Base-by-base conservation (phyloP, 2,329 filamentous ascomycete species). In the Penicillium sp. region DNA sequence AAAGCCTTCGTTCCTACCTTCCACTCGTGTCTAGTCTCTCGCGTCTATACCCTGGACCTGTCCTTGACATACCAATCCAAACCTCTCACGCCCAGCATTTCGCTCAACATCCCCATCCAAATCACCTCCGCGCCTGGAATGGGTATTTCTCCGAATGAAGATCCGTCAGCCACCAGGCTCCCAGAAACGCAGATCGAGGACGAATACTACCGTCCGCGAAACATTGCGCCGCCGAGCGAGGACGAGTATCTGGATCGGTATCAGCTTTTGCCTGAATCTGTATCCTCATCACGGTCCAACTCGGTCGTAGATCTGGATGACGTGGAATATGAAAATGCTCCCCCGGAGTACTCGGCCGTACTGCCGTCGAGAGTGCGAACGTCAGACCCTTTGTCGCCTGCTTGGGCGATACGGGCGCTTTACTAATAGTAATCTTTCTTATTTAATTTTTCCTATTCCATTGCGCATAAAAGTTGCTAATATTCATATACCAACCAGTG, bases 1-100 rank as follows among this genome's bases (percentile, higher is more conserved):
- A 87, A 86, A 63, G 74, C 79, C 24, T 87, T 87, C 67, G 73
- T 87, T 20, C 87, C 87, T 1, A 86, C 85, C 2, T 90, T 90
- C 72, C 84, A 89, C 73, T 80, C 81, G 40, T 90, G 87, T 68
- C 79, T 89, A 53, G 74, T 84, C 46, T 84, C 83, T n/a, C 79
- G 87, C 52, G 73, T 78, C 18, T 90, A 90, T 68, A 70, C 75
- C 3, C 77, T 90, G 14, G 81, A 84, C 53, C 71, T 90, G 56
- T 74, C 77, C 14, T 70, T 90, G 21, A 77, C 80, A 3, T 77
- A 83, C 50, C 78, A 81, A 62, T 78, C 79, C 52, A 71, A 72
- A 30, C 66, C 77, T 21, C 64, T 73, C 47, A 71, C 68, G 3
- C 72, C 75, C 2, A 70, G 68, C 11, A 61, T 77, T 30, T 71